Percentiles rank a stretch among this genome's conserved stretches.
phyloP scores from a whole-genome alignment of 768 basidiomycete species.

The Agaricus subrufescens region DNA sequence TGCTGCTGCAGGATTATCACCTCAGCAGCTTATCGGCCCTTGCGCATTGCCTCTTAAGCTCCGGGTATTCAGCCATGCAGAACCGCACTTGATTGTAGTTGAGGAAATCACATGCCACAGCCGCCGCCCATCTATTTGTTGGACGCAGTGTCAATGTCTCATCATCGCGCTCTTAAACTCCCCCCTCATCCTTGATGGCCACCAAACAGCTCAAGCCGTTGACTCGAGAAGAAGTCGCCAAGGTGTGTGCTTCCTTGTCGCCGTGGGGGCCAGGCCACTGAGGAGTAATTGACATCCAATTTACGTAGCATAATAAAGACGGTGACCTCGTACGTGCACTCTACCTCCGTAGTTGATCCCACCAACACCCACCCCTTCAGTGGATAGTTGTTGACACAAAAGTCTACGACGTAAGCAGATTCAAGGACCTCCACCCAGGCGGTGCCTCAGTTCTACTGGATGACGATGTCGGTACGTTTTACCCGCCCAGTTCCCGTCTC shows the following conservation, averaged over 20 bases:
- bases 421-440: constrained; percentile 84
- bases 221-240: constrained; percentile 38
- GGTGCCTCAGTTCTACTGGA: constrained; percentile 75
- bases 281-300: constrained; percentile 11
- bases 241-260: constrained; percentile 23
- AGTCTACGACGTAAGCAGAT: constrained; percentile 80
- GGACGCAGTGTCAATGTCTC: background rate
- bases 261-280: constrained; percentile 1
- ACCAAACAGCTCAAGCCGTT: constrained; percentile 32
- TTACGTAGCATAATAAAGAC: constrained; percentile 62
- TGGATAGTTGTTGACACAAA: constrained; percentile 87
- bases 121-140: background rate
- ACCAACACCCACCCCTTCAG: constrained; percentile 28
- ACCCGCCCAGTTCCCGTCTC: background rate
- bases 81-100: background rate
- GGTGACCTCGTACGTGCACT: constrained; percentile 51
- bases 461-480: constrained; percentile 62
- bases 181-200: constrained; percentile 20
- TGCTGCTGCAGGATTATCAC: too few relatives aligned
- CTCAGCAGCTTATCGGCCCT: too few relatives aligned
- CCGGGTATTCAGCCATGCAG: background rate
- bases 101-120: constrained; percentile 11
- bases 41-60: too few relatives aligned
- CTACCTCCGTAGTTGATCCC: constrained; percentile 24
- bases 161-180: background rate